Evolutionary conservation across 2,329 filamentous ascomycete genomes (phyloP).

Genomic region (Hymenoscyphus occultus): DNA sequence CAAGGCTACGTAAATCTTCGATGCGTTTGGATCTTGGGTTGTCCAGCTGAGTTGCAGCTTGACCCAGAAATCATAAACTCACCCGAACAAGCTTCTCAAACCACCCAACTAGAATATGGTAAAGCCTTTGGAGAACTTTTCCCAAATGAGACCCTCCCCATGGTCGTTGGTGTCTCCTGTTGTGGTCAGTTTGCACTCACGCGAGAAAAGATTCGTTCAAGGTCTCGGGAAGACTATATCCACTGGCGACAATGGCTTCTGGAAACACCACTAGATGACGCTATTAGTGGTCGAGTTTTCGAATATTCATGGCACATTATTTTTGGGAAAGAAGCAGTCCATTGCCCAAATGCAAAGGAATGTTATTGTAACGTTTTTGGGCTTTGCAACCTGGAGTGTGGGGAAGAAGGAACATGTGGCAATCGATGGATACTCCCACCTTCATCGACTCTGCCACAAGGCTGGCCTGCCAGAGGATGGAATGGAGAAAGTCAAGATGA

Average conservation of each 20-base stretch:
- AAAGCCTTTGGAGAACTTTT: constrained; percentile 44
- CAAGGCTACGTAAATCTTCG: constrained; percentile 58
- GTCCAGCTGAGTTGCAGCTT: constrained; percentile 45
- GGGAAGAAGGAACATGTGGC: constrained; percentile 47
- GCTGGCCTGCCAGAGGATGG: constrained; percentile 61
- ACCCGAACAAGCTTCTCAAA: constrained; percentile 29
- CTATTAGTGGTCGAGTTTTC: constrained; percentile 55
- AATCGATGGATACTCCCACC: constrained; percentile 58
- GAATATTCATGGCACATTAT: constrained; percentile 66
- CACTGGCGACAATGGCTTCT: constrained; percentile 57
- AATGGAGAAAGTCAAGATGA: constrained; percentile 38
- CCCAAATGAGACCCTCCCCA: constrained; percentile 44
- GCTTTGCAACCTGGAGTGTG: constrained; percentile 48
- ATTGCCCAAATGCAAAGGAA: constrained; percentile 58
- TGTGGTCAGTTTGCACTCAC: constrained; percentile 63
- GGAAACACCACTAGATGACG: constrained; percentile 51
- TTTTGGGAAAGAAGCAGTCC: constrained; percentile 53
- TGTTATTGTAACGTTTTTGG: constrained; percentile 69
- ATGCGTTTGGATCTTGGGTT: constrained; percentile 56
- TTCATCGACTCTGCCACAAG: constrained; percentile 54
- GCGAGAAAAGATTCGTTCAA: constrained; percentile 45
- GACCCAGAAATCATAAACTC: constrained; percentile 38
- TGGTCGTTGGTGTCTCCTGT: constrained; percentile 51
- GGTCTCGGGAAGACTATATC: constrained; percentile 51
- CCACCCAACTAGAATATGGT: constrained; percentile 42